These are phyloP conservation scores for Chytriomyces sp. DNA, from an alignment of 192 early-diverging fungal species.

Conservation along the genomic window DNA sequence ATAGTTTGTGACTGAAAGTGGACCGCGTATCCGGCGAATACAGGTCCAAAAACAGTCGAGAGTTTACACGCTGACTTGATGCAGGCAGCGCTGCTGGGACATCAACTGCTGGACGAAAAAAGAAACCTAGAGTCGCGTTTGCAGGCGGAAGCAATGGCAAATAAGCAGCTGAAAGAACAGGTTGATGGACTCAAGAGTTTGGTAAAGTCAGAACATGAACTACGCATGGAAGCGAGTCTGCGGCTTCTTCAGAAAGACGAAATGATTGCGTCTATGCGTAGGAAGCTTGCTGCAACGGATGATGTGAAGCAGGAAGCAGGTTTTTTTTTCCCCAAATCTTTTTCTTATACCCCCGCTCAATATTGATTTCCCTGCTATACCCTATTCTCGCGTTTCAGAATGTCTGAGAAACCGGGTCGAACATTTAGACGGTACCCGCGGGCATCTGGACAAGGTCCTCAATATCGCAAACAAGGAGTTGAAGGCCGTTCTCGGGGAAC, in stretches of 20 bases:
- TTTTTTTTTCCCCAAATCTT: not conserved
- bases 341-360: not conserved
- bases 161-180: not conserved
- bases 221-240: conserved; percentile 13
- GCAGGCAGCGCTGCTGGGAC: conserved; percentile 10
- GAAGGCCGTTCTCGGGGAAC: conserved; percentile 9
- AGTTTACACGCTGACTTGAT: not conserved
- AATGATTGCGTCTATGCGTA: not conserved
- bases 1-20: too few relatives aligned
- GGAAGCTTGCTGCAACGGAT: not conserved
- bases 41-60: too few relatives aligned
- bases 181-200: conserved; percentile 7
- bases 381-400: not conserved
- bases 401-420: conserved; percentile 12
- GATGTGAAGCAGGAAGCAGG: conserved; percentile 9
- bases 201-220: conserved; percentile 3
- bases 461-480: conserved; percentile 19
- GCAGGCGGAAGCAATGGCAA: not conserved
- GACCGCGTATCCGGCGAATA: too few relatives aligned
- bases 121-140: not conserved
- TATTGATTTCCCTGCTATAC: too few relatives aligned
- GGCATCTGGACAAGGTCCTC: conserved; percentile 17
- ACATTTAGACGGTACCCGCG: conserved; percentile 6
- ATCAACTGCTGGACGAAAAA: conserved; percentile 10
- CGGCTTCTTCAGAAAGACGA: conserved; percentile 1